Percentiles rank a stretch among this genome's conserved stretches.
phyloP scores from a whole-genome alignment of 2,329 filamentous ascomycete species.

The Ophioceras dolichostomum region DNA sequence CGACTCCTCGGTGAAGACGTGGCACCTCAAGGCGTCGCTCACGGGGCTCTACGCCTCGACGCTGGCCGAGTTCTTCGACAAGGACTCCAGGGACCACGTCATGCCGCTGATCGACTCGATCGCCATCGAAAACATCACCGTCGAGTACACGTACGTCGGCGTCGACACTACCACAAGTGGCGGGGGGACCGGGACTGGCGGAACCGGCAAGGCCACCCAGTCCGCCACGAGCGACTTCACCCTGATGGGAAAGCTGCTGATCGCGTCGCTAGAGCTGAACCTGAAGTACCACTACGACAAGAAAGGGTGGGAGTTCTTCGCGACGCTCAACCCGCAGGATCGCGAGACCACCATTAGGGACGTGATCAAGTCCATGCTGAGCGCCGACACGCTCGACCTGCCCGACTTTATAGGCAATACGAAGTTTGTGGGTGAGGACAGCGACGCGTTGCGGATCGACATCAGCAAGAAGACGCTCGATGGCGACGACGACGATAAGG shows the following conservation, averaged over 20 bases:
- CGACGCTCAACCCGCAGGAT: constrained; percentile 3
- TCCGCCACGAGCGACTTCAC: constrained; percentile 3
- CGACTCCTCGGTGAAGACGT: constrained; percentile 4
- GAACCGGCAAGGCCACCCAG: neutral
- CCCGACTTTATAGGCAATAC: constrained; percentile 4
- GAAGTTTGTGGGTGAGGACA: constrained; percentile 1
- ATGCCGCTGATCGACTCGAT: constrained; percentile 9
- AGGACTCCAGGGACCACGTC: constrained; percentile 5
- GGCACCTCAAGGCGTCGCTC: constrained; percentile 1
- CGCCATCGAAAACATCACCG: constrained; percentile 5
- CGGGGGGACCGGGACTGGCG: too few species aligned
- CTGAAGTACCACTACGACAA: constrained; percentile 2
- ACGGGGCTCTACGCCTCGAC: constrained; percentile 4
- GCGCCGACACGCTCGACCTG: constrained; percentile 4
- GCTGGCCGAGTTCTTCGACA: constrained; percentile 7
- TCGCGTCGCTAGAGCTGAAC: constrained; percentile 3
- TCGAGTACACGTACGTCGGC: constrained; percentile 9
- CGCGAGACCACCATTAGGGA: constrained; percentile 4
- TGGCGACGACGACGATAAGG: neutral
- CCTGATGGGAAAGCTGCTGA: constrained; percentile 2
- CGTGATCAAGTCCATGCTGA: constrained; percentile 3
- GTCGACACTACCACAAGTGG: too few species aligned
- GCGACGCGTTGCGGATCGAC: constrained; percentile 1
- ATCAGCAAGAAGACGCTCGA: neutral
- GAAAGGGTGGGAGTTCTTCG: constrained; percentile 4